phyloP scores from a whole-genome alignment of 495 filamentous ascomycete species.

The Tuber indicum region DNA sequence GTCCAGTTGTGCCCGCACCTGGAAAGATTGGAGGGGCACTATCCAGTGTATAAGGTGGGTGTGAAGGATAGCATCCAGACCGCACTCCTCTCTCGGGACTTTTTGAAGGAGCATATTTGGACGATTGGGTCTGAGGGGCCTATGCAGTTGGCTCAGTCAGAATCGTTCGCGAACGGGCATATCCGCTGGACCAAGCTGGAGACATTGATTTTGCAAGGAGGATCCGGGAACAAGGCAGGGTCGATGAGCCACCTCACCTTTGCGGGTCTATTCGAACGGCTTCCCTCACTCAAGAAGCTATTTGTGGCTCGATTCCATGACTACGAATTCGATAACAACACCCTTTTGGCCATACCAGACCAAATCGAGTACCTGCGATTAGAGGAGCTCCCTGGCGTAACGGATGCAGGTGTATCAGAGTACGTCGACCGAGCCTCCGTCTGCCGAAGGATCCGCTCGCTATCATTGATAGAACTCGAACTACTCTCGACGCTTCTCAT shows the following conservation, averaged over 20 bases:
- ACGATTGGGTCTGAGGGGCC: constrained; percentile 49
- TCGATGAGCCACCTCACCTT: constrained; percentile 61
- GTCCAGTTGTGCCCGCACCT: constrained; percentile 84
- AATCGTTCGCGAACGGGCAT: constrained; percentile 64
- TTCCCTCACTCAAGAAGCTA: constrained; percentile 66
- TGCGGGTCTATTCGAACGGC: constrained; percentile 57
- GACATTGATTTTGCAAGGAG: constrained; percentile 67
- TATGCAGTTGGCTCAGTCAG: constrained; percentile 57
- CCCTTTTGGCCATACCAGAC: constrained; percentile 62
- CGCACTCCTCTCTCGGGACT: constrained; percentile 67
- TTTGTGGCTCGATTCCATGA: constrained; percentile 66
- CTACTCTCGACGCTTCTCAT: constrained; percentile 62
- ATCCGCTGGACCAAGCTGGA: constrained; percentile 63
- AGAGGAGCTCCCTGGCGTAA: constrained; percentile 68
- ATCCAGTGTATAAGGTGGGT: constrained; percentile 62
- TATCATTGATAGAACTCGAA: constrained; percentile 61
- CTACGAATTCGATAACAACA: constrained; percentile 65
- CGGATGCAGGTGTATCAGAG: constrained; percentile 65
- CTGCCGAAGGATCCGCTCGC: constrained; percentile 49
- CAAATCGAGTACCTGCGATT: constrained; percentile 64
- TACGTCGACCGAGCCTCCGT: constrained; percentile 59
- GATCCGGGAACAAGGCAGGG: constrained; percentile 50
- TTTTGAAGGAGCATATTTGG: constrained; percentile 75
- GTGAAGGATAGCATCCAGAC: constrained; percentile 66
- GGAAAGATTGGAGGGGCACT: constrained; percentile 64